Conservation (phyloP, 1,284 basidiomycete genomes). For the Moesziomyces antarcticus region DNA sequence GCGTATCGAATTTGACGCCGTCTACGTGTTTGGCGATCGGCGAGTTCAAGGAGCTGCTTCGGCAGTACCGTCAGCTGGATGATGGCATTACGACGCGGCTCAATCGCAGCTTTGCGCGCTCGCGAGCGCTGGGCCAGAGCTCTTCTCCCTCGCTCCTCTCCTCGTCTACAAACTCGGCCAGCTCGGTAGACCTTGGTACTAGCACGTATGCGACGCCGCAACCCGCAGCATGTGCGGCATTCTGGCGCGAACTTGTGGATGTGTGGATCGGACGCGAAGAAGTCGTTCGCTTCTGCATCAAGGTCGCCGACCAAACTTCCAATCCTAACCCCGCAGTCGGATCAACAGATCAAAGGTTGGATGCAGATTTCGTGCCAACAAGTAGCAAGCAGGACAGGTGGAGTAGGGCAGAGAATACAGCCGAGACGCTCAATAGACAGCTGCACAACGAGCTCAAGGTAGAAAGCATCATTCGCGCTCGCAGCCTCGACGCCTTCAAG, state of each 20-base stretch:
- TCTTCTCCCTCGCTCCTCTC: constrained; percentile 54
- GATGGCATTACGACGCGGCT: constrained; percentile 60
- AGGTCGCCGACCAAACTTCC: constrained; percentile 29
- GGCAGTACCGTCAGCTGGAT: constrained; percentile 62
- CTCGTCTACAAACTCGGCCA: constrained; percentile 19
- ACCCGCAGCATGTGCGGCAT: constrained; percentile 42
- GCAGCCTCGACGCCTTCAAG: constrained; percentile 61
- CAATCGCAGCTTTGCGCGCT: constrained; percentile 55
- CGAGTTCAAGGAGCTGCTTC: constrained; percentile 60
- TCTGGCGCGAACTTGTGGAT: constrained; percentile 57
- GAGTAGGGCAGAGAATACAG: constrained; percentile 27
- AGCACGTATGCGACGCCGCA: constrained; percentile 52
- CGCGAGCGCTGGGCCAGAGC: constrained; percentile 51
- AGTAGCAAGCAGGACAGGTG: constrained; percentile 1
- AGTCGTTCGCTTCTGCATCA: constrained; percentile 56
- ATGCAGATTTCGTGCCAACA: constrained; percentile 38
- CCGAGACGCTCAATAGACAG: constrained; percentile 40
- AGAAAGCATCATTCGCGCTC: constrained; percentile 55
- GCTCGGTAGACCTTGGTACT: constrained; percentile 49
- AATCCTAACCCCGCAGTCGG: neutral
- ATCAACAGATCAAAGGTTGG: constrained; percentile 29
- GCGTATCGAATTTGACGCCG: constrained; percentile 48
- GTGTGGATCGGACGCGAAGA: constrained; percentile 62
- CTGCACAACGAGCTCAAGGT: constrained; percentile 61
- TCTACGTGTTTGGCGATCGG: constrained; percentile 49